Conservation (phyloP, 2,329 filamentous ascomycete species). For the Trichoderma koningii region DNA sequence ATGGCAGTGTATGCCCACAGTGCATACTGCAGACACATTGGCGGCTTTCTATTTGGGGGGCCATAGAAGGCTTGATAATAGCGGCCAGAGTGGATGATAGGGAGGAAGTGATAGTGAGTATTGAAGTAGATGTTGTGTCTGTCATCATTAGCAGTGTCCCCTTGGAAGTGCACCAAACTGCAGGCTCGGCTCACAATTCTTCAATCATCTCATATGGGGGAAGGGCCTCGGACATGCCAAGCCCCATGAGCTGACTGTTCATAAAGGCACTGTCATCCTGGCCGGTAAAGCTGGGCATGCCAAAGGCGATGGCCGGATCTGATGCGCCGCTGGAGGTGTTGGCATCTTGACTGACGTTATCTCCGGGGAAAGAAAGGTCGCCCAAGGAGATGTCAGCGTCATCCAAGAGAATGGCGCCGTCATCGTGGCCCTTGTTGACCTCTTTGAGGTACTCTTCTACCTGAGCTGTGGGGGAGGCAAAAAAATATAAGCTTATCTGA, state of each 20-base stretch:
- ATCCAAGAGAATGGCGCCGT: constrained; percentile 22
- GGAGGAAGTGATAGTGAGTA: constrained; percentile 69
- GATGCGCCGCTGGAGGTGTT: constrained; percentile 24
- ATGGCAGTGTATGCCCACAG: constrained; percentile 83
- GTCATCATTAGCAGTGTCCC: constrained; percentile 24
- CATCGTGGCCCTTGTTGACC: constrained; percentile 48
- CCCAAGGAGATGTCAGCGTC: constrained; percentile 19
- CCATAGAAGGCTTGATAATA: constrained; percentile 75
- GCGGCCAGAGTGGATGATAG: constrained; percentile 75
- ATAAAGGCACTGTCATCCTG: constrained; percentile 27
- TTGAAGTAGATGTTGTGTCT: constrained; percentile 77
- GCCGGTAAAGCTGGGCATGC: constrained; percentile 29
- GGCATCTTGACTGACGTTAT: constrained; percentile 28
- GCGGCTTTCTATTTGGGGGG: constrained; percentile 73
- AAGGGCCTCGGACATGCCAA: constrained; percentile 80
- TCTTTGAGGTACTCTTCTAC: constrained; percentile 78
- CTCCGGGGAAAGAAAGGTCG: constrained; percentile 27
- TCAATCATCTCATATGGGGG: constrained; percentile 79
- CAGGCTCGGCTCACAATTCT: constrained; percentile 65
- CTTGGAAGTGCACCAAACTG: not conserved
- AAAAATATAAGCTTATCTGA: not conserved
- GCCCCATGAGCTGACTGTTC: constrained; percentile 60
- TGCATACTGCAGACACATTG: constrained; percentile 79
- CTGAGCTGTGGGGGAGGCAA: constrained; percentile 57
- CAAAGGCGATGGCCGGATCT: constrained; percentile 28